Conservation (phyloP, 2,329 filamentous ascomycete species). For the Phyllachora maydis region DNA sequence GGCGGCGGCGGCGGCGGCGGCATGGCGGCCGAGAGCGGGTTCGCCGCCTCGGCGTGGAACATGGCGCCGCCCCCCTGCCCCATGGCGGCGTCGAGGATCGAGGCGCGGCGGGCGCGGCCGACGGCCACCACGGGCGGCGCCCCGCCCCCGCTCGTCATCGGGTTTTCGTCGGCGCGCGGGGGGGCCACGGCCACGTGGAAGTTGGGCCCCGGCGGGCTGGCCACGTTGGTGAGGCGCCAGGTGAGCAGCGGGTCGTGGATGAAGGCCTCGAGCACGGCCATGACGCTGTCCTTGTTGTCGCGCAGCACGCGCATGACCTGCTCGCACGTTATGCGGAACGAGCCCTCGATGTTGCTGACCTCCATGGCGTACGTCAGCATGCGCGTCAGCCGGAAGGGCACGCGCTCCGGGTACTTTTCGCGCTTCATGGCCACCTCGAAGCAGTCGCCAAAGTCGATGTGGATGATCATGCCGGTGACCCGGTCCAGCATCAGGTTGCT, state of each 20-base stretch:
- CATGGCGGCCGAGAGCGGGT: constrained; percentile 2
- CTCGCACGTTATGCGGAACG: constrained; percentile 94
- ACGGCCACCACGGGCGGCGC: no score
- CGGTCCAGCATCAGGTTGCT: constrained; percentile 96
- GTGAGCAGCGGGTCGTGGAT: constrained; percentile 98
- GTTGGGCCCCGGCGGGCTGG: constrained; percentile 43
- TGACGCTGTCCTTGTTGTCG: constrained; percentile 94
- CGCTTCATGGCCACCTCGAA: constrained; percentile 99
- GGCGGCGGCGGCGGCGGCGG: no score
- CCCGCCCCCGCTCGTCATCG: no score
- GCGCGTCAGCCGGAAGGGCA: constrained; percentile 90
- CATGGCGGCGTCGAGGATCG: constrained; percentile 44
- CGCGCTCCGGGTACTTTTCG: constrained; percentile 94
- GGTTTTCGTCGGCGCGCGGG: no score
- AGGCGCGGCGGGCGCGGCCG: constrained; percentile 39
- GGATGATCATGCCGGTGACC: constrained; percentile 88
- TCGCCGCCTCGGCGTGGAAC: constrained; percentile 17
- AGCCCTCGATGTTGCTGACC: constrained; percentile 97
- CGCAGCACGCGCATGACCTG: constrained; percentile 94
- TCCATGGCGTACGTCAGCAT: constrained; percentile 99
- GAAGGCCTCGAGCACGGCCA: constrained; percentile 97
- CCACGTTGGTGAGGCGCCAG: constrained; percentile 61
- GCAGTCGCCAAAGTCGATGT: constrained; percentile 98
- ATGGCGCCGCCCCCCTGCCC: constrained; percentile 37
- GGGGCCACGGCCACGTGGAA: constrained; percentile 36